Base-by-base conservation (phyloP, 2,329 filamentous ascomycete species). In the Colletotrichum brevisporum region DNA sequence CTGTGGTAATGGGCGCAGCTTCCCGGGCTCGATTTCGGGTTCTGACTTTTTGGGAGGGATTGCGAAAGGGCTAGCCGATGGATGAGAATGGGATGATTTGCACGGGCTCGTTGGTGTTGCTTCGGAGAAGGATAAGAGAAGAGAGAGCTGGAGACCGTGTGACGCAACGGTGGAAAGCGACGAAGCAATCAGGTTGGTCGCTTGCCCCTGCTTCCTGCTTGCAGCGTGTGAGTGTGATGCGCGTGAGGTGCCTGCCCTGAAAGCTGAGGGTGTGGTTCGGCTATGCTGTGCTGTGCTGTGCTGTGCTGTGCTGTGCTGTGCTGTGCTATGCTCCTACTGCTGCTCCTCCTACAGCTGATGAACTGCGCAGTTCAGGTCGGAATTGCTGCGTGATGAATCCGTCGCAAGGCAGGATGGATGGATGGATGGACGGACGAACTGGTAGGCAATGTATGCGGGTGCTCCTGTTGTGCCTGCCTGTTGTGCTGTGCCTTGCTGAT, bases 61-160 rank as follows among this genome's bases (percentile, higher is more conserved):
- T 59, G 61, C 21, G 57, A 65, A 39, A 24, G 41, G 54, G 53
- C 53, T 68, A 59, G 66, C 61, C 54, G 61, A 36, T 59, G 52
- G 53, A 48, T 31, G 21, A 52, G 51, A 59, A 59, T 68, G 54
- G 54, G 61, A 69, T 66, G 54, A 59, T 59, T 65, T 65, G 65
- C 61, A 69, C 66, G 31, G 66, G 66, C 41, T 43, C 15, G 41
- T 43, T 43, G 41, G 10, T n/a, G 41, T 24, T 51, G 57, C 21
- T 45, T 41, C 24, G 21, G 21, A 13, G 48, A 47, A n/a, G 26
- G 48, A 27, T 6, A 13, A 12, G 18, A 12, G 57, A 39, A 60
- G 57, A 21, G 21, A 65, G 13, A 65, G 62, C 47, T 68, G 65
- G 60, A 58, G 60, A 48, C 45, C 53, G 54, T 48, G 63, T 69